phyloP scores from a whole-genome alignment of 2,329 filamentous ascomycete species.

The Aspergillus fumigatus region DNA sequence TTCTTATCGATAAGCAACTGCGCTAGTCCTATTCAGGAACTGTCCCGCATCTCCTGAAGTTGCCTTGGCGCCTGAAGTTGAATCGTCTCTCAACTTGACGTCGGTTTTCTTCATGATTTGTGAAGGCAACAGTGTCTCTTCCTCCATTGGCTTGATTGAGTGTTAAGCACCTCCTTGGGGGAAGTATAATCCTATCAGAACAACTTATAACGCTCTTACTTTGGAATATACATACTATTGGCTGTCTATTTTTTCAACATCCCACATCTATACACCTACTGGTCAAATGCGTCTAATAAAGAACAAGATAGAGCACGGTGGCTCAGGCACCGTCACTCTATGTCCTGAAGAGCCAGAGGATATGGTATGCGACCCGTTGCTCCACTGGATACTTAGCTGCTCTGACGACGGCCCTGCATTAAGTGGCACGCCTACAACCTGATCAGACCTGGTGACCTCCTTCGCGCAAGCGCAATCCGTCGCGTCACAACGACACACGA shows the following conservation, averaged over 20 bases:
- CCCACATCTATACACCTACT: not conserved
- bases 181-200: not conserved
- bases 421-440: constrained; percentile 74
- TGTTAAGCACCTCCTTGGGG: not conserved
- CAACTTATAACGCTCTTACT: not conserved
- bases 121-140: not conserved
- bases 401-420: constrained; percentile 6
- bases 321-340: constrained; percentile 61
- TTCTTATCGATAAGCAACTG: constrained; percentile 20
- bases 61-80: not conserved
- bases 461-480: constrained; percentile 63
- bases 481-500: constrained; percentile 57
- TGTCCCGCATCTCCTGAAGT: constrained; percentile 16
- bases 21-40: constrained; percentile 10
- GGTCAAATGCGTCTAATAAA: constrained; percentile 61
- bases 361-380: constrained; percentile 50
- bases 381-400: not conserved
- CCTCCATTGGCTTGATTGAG: not conserved
- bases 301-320: constrained; percentile 62
- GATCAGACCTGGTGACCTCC: constrained; percentile 60
- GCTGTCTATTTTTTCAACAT: not conserved
- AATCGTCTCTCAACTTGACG: not conserved
- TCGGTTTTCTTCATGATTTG: not conserved
- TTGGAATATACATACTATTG: not conserved
- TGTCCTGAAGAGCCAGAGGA: constrained; percentile 70